Conservation (phyloP, 805 yeast genomes). For the Hanseniaspora lachancei region DNA sequence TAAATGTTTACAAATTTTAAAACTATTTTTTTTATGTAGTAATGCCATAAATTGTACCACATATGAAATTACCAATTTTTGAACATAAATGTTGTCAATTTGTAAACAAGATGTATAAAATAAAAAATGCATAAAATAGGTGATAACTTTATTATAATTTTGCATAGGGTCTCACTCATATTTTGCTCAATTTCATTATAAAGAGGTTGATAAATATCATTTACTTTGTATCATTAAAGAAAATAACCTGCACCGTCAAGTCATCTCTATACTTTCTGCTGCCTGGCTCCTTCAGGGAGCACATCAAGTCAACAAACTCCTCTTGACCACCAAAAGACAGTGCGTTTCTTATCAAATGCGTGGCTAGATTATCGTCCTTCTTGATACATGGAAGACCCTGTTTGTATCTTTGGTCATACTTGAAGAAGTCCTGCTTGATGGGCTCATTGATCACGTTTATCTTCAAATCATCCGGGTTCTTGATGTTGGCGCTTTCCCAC, state of each 20-base stretch:
- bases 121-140: no score
- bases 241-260: conserved; percentile 87
- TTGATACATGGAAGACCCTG: conserved; percentile 29
- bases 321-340: conserved; percentile 75
- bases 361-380: conserved; percentile 79
- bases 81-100: no score
- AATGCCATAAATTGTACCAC: no score
- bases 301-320: conserved; percentile 77
- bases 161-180: no score
- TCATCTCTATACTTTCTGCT: conserved; percentile 92
- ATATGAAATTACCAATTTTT: no score
- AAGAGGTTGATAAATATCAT: neutral
- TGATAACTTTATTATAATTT: no score
- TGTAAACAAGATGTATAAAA: no score
- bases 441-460: conserved; percentile 40
- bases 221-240: conserved; percentile 50
- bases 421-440: conserved; percentile 50
- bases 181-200: no score
- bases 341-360: conserved; percentile 89
- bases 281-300: conserved; percentile 81
- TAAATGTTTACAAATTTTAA: no score
- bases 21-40: no score
- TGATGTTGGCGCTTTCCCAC: conserved; percentile 36
- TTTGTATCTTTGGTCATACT: conserved; percentile 33
- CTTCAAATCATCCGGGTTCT: conserved; percentile 49